Percentiles rank a stretch among this genome's conserved stretches.
Evolutionary conservation across 352 stramenopile genomes (phyloP).

Genomic region (Pythium vanterpoolii): DNA sequence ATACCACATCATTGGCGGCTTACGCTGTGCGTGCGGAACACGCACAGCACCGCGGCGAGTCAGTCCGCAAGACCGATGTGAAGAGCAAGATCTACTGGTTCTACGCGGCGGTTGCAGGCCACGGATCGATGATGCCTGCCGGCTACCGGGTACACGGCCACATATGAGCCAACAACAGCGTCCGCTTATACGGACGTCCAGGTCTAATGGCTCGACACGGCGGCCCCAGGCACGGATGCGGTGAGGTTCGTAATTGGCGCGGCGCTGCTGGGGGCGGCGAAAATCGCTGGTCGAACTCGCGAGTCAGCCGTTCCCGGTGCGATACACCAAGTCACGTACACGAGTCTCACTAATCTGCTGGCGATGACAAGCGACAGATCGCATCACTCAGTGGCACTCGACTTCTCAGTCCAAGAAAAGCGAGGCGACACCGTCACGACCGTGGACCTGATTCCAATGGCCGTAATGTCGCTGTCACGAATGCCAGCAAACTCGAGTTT

Average conservation of each 20-base stretch:
- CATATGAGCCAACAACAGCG: background rate
- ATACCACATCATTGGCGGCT: background rate
- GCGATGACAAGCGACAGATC: constrained; percentile 33
- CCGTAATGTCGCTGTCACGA: constrained; percentile 81
- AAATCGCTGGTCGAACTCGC: background rate
- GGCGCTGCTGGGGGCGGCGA: background rate
- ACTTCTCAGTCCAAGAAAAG: constrained; percentile 38
- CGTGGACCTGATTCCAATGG: constrained; percentile 36
- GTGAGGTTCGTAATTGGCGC: background rate
- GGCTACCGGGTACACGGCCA: background rate
- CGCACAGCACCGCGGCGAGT: constrained; percentile 15
- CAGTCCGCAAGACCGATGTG: constrained; percentile 24
- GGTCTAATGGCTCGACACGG: background rate
- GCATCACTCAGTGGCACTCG: constrained; percentile 48
- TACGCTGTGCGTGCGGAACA: constrained; percentile 1
- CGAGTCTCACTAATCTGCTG: constrained; percentile 52
- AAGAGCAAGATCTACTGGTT: constrained; percentile 24
- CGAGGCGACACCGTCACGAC: background rate
- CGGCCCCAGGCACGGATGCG: background rate
- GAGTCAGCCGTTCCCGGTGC: constrained; percentile 10
- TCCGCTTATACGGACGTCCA: background rate
- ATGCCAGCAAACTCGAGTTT: constrained; percentile 93
- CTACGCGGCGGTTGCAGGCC: background rate
- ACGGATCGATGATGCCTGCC: background rate
- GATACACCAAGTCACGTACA: constrained; percentile 32